Evolutionary conservation across 176 grass and related monocot genomes (phyloP).

Genomic region (Triticum timopheevii): DNA sequence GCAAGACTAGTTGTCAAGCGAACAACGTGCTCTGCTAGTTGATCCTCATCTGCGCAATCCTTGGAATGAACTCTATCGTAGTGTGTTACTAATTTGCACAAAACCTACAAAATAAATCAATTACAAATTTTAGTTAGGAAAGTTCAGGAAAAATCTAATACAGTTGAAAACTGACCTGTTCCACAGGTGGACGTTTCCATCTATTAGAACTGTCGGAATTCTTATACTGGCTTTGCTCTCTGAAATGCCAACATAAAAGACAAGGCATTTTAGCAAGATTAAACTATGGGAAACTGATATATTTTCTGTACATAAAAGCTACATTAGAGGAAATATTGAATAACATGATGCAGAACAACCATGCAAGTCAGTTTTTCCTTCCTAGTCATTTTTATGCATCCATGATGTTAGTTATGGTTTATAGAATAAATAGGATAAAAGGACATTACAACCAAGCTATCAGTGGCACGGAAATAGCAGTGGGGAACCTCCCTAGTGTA

Average conservation of each 20-base stretch:
- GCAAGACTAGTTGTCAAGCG: slow-evolving; percentile 84
- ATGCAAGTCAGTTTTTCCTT: not conserved
- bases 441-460: not conserved
- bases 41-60: slow-evolving; percentile 78
- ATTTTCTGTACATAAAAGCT: not conserved
- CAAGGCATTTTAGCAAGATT: not conserved
- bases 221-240: slow-evolving; percentile 78
- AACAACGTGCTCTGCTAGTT: slow-evolving; percentile 82
- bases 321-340: not conserved
- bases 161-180: slow-evolving; percentile 53
- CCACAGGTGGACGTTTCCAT: slow-evolving; percentile 65
- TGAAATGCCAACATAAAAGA: slow-evolving; percentile 33
- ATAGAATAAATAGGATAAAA: not conserved
- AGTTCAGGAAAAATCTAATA: not conserved
- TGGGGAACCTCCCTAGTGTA: not conserved
- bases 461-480: not conserved
- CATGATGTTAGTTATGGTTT: not conserved
- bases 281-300: not conserved
- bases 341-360: not conserved
- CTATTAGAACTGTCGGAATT: slow-evolving; percentile 51
- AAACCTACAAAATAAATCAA: slow-evolving; percentile 36
- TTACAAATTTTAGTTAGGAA: not conserved
- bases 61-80: slow-evolving; percentile 75
- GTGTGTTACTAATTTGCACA: slow-evolving; percentile 77
- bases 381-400: not conserved